Evolutionary conservation across 768 basidiomycete species (phyloP).

Genomic region (Lactarius psammicola): DNA sequence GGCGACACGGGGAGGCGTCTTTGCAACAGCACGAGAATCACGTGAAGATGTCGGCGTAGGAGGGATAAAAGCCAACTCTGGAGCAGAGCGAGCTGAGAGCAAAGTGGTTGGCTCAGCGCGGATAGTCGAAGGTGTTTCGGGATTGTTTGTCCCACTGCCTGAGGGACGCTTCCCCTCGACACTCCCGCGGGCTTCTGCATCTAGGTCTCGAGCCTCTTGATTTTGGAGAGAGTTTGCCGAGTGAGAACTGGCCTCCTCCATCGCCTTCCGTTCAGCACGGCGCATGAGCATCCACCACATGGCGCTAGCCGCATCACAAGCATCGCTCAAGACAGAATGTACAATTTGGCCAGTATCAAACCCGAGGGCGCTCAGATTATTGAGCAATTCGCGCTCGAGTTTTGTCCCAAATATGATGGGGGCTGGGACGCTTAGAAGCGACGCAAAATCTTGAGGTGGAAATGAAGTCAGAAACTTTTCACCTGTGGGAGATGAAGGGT

Average conservation of each 20-base stretch:
- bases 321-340: constrained; percentile 89
- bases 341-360: constrained; percentile 93
- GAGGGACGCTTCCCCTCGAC: constrained; percentile 22
- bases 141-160: constrained; percentile 14
- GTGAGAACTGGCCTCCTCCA: constrained; percentile 38
- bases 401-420: constrained; percentile 87
- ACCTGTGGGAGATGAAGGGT: constrained; percentile 49
- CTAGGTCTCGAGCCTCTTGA: constrained; percentile 11
- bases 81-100: constrained; percentile 43
- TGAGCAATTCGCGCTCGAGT: constrained; percentile 76
- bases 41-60: constrained; percentile 65
- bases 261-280: constrained; percentile 64
- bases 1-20: constrained; percentile 52
- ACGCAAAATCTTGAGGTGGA: constrained; percentile 56
- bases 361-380: constrained; percentile 69
- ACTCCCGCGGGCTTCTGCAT: constrained; percentile 30
- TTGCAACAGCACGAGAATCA: constrained; percentile 40
- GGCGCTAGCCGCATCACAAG: constrained; percentile 88
- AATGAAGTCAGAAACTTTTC: constrained; percentile 36
- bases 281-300: constrained; percentile 96
- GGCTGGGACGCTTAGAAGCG: constrained; percentile 59
- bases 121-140: constrained; percentile 20
- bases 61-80: constrained; percentile 71
- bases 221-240: constrained; percentile 15
- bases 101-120: constrained; percentile 31